Percentiles rank a stretch among this genome's conserved stretches.
Conservation (phyloP, 768 basidiomycete species). For the Gloeopeniophorella convolvens region DNA sequence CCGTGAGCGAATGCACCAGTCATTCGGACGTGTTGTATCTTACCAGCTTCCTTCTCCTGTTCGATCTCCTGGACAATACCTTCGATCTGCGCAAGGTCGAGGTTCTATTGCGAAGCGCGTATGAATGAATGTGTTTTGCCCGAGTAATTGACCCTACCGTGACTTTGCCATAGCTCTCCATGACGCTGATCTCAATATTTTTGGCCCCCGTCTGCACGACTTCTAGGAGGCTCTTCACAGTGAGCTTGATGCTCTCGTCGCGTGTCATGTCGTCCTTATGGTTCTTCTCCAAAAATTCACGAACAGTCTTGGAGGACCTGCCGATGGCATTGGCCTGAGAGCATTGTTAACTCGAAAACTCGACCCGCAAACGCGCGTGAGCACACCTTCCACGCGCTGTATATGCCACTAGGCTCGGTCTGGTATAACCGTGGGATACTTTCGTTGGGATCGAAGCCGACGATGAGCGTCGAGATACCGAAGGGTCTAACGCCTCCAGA, state of each 20-base stretch:
- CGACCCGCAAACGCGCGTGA: not conserved
- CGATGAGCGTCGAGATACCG: constrained; percentile 93
- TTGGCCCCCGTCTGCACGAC: constrained; percentile 99
- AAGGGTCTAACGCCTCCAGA: constrained; percentile 98
- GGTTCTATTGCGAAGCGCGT: constrained; percentile 46
- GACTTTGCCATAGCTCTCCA: constrained; percentile 92
- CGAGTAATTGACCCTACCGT: constrained; percentile 58
- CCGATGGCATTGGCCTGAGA: constrained; percentile 93
- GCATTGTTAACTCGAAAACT: not conserved
- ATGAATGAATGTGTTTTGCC: not conserved
- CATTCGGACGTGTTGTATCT: constrained; percentile 24
- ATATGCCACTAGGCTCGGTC: constrained; percentile 97
- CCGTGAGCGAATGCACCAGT: constrained; percentile 6
- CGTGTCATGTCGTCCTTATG: constrained; percentile 85
- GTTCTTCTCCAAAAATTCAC: constrained; percentile 98
- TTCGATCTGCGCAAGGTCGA: constrained; percentile 85
- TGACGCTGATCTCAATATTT: constrained; percentile 98
- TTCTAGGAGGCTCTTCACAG: constrained; percentile 91
- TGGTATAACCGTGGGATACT: constrained; percentile 84
- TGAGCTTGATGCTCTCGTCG: constrained; percentile 90
- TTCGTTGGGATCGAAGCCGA: constrained; percentile 96
- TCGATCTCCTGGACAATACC: constrained; percentile 90
- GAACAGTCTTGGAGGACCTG: constrained; percentile 95
- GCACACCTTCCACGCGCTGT: constrained; percentile 93
- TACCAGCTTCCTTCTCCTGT: constrained; percentile 93